Evolutionary conservation across 164 flowering plant genomes (phyloP).

Genomic region (Houttuynia cordata): DNA sequence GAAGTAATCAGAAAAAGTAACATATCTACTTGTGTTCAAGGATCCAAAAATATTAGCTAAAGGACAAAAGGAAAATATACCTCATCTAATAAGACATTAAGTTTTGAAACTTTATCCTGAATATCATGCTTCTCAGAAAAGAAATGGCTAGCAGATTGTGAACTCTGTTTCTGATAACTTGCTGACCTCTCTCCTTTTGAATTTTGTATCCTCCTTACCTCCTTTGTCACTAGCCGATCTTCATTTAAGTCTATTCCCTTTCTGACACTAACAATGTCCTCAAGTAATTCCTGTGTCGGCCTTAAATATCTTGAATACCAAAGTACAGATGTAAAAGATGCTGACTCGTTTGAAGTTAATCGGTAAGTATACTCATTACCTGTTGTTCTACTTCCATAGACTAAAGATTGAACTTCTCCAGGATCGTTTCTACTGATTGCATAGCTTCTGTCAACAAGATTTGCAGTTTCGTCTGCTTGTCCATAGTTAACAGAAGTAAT

Average conservation of each 20-base stretch:
- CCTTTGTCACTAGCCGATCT: conserved; percentile 17
- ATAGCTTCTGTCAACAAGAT: conserved; percentile 22
- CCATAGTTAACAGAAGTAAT: conserved; percentile 22
- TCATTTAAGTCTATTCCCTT: conserved; percentile 27
- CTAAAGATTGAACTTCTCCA: conserved; percentile 16
- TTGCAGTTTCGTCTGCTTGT: conserved; percentile 24
- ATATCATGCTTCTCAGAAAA: conserved; percentile 34
- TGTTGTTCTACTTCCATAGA: conserved; percentile 1
- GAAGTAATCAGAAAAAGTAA: background rate
- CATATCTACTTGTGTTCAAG: background rate
- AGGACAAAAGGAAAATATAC: conserved; percentile 15
- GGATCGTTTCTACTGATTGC: conserved; percentile 18
- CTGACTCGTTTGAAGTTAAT: conserved; percentile 23
- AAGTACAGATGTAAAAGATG: conserved; percentile 18
- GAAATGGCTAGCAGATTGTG: conserved; percentile 19
- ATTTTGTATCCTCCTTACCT: conserved; percentile 23
- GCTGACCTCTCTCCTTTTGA: conserved; percentile 27
- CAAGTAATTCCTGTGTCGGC: conserved; percentile 54
- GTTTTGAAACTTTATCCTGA: conserved; percentile 40
- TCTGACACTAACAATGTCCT: conserved; percentile 45
- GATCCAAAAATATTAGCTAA: background rate
- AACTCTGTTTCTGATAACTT: background rate
- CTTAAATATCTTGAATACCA: conserved; percentile 45
- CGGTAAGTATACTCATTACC: conserved; percentile 17
- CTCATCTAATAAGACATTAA: conserved; percentile 58